Evolutionary conservation across 495 filamentous ascomycete species (phyloP).

Genomic region (Parachaetomium inaequale): DNA sequence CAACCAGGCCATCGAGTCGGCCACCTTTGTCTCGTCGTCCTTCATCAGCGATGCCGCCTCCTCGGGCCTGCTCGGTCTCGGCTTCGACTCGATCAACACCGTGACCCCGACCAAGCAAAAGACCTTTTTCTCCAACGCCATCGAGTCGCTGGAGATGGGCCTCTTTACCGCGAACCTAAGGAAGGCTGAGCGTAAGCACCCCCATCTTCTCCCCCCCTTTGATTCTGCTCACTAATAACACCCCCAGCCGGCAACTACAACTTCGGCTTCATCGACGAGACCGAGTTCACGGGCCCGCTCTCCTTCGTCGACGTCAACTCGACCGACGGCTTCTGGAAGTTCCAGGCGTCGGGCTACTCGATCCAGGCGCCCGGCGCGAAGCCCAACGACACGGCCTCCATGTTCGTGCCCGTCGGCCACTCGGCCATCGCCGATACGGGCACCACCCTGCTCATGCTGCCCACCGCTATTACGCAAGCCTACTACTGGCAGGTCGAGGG

Average conservation of each 20-base stretch:
- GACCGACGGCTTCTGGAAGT: conserved; percentile 69
- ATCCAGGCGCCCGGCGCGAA: conserved; percentile 52
- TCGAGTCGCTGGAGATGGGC: conserved; percentile 54
- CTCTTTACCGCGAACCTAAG: conserved; percentile 72
- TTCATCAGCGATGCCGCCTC: conserved; percentile 63
- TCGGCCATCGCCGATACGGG: conserved; percentile 59
- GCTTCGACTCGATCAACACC: conserved; percentile 69
- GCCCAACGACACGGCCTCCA: conserved; percentile 36
- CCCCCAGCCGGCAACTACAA: conserved; percentile 35
- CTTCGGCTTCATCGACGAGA: conserved; percentile 35
- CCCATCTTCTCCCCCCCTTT: neutral
- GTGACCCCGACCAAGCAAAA: conserved; percentile 58
- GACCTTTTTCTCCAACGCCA: conserved; percentile 75
- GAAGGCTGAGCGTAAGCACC: conserved; percentile 36
- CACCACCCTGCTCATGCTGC: conserved; percentile 69
- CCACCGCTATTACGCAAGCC: conserved; percentile 50
- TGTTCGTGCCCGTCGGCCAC: conserved; percentile 56
- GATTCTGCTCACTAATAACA: conserved; percentile 49
- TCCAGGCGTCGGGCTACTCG: conserved; percentile 59
- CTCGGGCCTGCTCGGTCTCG: conserved; percentile 70
- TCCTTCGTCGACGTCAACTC: conserved; percentile 58
- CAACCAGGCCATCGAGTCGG: conserved; percentile 70
- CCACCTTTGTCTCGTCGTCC: conserved; percentile 56
- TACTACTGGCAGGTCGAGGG: conserved; percentile 66
- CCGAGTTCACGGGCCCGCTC: conserved; percentile 58